phyloP scores from a whole-genome alignment of 768 basidiomycete genomes.

The Leucocoprinus leucothites region DNA sequence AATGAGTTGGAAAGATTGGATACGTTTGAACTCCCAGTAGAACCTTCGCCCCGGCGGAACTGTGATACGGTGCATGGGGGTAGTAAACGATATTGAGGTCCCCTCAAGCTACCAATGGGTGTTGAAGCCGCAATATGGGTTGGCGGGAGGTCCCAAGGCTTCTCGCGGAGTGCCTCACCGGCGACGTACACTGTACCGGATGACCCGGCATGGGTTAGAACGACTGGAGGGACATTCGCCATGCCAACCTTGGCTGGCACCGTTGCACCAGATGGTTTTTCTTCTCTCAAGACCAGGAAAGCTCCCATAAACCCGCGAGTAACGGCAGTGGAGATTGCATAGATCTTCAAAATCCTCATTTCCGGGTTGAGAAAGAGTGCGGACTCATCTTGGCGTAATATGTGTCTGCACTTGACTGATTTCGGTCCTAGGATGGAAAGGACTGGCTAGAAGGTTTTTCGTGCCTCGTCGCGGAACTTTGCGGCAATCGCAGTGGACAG shows the following conservation, averaged over 20 bases:
- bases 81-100: too few species aligned
- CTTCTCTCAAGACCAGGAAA: too few species aligned
- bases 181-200: slow-evolving; percentile 9
- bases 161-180: too few species aligned
- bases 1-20: too few species aligned
- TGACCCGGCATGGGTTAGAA: slow-evolving; percentile 9
- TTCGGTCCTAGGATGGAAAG: slow-evolving; percentile 13
- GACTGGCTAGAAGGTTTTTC: neutral
- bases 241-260: slow-evolving; percentile 16
- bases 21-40: too few species aligned
- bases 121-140: too few species aligned
- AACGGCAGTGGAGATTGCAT: too few species aligned
- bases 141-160: too few species aligned
- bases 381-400: neutral
- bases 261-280: neutral
- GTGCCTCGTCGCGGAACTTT: neutral
- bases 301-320: too few species aligned
- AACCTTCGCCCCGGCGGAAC: too few species aligned
- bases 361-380: neutral
- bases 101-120: too few species aligned
- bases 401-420: slow-evolving; percentile 11
- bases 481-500: slow-evolving; percentile 7
- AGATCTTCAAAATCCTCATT: slow-evolving; percentile 1
- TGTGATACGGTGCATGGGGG: too few species aligned
- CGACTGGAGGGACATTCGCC: slow-evolving; percentile 19